Evolutionary conservation across 2,329 filamentous ascomycete genomes (phyloP), one percentile per base, ranked within the genome.

Genomic region (Ceratocystis diversiconidia): DNA sequence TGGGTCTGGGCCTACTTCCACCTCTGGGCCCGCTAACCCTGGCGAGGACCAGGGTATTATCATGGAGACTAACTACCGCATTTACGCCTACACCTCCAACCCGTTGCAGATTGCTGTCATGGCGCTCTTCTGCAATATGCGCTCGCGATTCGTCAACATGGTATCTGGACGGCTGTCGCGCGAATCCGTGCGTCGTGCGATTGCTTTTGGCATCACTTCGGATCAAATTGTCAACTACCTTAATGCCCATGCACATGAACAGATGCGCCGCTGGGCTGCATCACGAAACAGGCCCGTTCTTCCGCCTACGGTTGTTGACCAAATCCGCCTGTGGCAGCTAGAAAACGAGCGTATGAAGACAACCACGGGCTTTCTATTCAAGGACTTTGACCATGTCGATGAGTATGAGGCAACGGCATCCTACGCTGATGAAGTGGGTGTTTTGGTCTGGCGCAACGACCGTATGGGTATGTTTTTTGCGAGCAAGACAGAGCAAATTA

Each of bases 191-290:
- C 89, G 90, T 65, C 84, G 86, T 67, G 95, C 95, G 68, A 92
- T 97, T 69, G 82, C 85, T 68, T 87, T 88, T 73, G 94, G 94
- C 72, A 99, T 99, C 77, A 96, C 92, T 0, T 87, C 90, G 17
- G 88, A 95, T 71, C 94, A 99, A 74, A 95, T 99, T 74, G 92
- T 99, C 71, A 86, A 87, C 19, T 99, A 97, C 76, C 84, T 99
- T 1, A 85, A 87, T 6, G 88, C 89, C 3, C 92, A 99, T 76
- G 94, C 94, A 0, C 94, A 99, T 76, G 91, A 95, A 57, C 90
- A 97, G 75, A 90, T 99, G 84, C 86, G 88, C 71, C 87, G 88
- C 68, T 80, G 83, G 55, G 82, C 83, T 5, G 76, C 79, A 30
- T 70, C 79, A 61, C 71, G 82, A 68, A 82, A 82, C 71, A 80